Base-by-base conservation (phyloP, 495 filamentous ascomycete species). In the Acidiella bohemica region DNA sequence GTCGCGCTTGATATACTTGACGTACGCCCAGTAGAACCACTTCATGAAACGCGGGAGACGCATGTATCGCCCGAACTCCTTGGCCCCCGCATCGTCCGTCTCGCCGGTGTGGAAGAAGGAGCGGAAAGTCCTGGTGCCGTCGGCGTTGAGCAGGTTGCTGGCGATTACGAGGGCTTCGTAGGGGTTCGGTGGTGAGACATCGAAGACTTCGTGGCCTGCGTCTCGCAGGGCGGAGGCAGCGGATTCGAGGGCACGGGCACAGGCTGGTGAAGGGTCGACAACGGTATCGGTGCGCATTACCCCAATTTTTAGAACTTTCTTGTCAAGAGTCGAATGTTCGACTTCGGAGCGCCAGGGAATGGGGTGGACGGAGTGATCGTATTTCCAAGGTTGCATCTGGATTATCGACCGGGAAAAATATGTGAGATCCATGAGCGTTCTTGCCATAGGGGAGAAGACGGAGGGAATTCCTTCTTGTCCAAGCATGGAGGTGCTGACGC, bases 391-490 rank as follows among this genome's bases (percentile, higher is more conserved):
- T 62, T 82, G 60, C 84, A 93, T 92, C 14, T 71, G 62, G 27
- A 94, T 66, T 27, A 94, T 62, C 17, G 75, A 72, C 28, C 71
- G 70, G n/a, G 81, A 76, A 57, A 97, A 94, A 59, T 92, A 94
- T 12, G 67, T 70, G 24, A 97, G 61, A 54, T 97, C 88, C 28
- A 72, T 73, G 53, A 95, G 59, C 1, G 90, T 93, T 41, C 85
- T 71, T 9, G 90, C 71, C 90, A 97, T 95, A 3, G 88, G 88
- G 39, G 81, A 88, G 58, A 87, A 95, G 17, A 93, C 82, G 53
- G 78, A 83, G 2, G 81, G 70, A 23, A 97, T 76, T 3, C 87
- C 88, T 58, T 97, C 88, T 58, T 97, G 88, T 0, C 88, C 88
- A 0, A 81, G 74, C 88, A 95, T 95, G 47, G 81, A 87, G 2